Conservation (phyloP, 2,329 filamentous ascomycete genomes). For the Fusarium illudens region DNA sequence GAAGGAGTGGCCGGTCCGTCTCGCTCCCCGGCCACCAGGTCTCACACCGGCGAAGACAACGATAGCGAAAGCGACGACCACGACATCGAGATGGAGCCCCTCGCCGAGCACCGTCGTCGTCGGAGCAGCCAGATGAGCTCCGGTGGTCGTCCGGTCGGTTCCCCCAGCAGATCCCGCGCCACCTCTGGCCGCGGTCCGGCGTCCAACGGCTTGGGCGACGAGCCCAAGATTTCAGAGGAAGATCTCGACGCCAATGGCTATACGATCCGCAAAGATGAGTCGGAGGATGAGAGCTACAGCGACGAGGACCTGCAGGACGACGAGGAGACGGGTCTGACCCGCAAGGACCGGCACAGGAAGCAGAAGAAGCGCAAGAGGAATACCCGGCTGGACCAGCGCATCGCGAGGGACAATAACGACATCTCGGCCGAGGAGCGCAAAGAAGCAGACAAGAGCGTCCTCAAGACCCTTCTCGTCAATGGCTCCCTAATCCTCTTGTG, state of each 20-base stretch:
- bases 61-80: constrained; percentile 48
- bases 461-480: constrained; percentile 76
- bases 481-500: constrained; percentile 83
- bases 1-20: constrained; percentile 31
- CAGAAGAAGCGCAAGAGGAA: constrained; percentile 73
- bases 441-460: constrained; percentile 77
- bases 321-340: constrained; percentile 87
- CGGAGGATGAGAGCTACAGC: constrained; percentile 65
- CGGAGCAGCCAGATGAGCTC: constrained; percentile 63
- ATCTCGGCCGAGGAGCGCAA: constrained; percentile 76
- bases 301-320: constrained; percentile 83
- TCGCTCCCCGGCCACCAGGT: constrained; percentile 16
- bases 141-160: constrained; percentile 40
- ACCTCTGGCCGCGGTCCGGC: constrained; percentile 30
- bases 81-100: constrained; percentile 65
- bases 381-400: constrained; percentile 73
- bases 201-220: constrained; percentile 47
- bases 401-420: constrained; percentile 64
- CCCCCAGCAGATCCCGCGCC: constrained; percentile 41
- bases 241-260: constrained; percentile 41
- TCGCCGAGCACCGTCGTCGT: constrained; percentile 63
- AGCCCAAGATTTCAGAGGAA: constrained; percentile 59
- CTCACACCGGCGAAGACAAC: constrained; percentile 44
- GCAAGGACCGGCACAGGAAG: constrained; percentile 73
- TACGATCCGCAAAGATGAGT: constrained; percentile 42